Percentiles rank a stretch among this genome's conserved stretches.
Conservation (phyloP, 106 monocot species). For the Cymbidium sinense region DNA sequence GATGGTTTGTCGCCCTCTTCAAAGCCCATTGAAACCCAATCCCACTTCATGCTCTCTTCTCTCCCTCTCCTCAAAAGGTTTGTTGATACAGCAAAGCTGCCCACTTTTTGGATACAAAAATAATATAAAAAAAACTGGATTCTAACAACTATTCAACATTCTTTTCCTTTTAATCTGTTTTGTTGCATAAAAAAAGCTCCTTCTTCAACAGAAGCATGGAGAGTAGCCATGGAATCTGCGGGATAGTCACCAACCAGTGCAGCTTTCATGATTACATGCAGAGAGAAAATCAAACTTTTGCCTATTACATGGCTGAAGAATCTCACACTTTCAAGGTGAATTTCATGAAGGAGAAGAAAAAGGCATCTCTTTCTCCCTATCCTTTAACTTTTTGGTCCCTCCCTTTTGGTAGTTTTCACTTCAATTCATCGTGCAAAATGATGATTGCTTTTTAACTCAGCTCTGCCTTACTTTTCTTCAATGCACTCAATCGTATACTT, state of each 20-base stretch:
- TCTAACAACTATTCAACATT: not conserved
- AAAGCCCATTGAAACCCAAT: slow-evolving; percentile 20
- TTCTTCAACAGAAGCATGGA: slow-evolving; percentile 2
- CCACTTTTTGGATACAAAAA: not conserved
- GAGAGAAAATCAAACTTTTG: not conserved
- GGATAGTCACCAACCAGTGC: not conserved
- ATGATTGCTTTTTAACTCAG: slow-evolving; percentile 1
- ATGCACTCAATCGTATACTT: not conserved
- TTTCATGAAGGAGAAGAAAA: not conserved
- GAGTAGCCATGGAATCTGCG: not conserved
- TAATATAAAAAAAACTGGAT: no score
- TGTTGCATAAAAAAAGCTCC: not conserved
- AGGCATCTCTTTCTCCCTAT: not conserved
- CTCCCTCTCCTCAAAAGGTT: slow-evolving; percentile 58
- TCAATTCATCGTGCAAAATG: not conserved
- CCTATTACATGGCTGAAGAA: slow-evolving; percentile 7
- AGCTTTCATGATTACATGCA: slow-evolving; percentile 7
- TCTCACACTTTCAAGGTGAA: slow-evolving; percentile 2
- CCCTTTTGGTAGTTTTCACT: not conserved
- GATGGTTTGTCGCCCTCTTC: slow-evolving; percentile 23
- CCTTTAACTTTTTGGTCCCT: not conserved
- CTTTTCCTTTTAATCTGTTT: not conserved
- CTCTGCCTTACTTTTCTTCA: not conserved
- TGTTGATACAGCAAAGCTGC: not conserved
- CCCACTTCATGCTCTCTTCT: slow-evolving; percentile 20